Evolutionary conservation across 2,329 filamentous ascomycete genomes (phyloP), one percentile per base, ranked within the genome.

Genomic region (Aspergillus cejpii): DNA sequence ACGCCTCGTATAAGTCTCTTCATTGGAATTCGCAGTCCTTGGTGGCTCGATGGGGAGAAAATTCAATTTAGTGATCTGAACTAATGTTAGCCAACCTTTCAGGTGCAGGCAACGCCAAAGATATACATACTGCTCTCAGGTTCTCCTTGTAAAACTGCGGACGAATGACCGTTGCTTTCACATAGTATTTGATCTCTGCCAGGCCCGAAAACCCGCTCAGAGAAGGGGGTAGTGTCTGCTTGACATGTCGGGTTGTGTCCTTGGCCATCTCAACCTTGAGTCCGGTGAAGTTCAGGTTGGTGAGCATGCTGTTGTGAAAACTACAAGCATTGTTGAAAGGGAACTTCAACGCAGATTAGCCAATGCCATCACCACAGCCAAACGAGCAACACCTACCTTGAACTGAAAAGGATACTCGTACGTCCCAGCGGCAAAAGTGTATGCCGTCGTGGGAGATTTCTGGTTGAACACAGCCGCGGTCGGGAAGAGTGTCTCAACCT

Each of bases 11-110:
- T 87, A 98, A 2, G 85, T 83, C 65, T 97, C 90, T 53, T 88
- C 84, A 19, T 80, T 78, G 1, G 80, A 77, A 37, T 74, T 71
- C 3, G 77, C 72, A 0, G 81, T 80, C 33, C 90, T 76, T 0
- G 91, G 90, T 5, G 88, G 87, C 65, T 98, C 92, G 54, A 97
- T 91, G 3, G 92, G 92, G 28, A 96, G 76, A 63, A 98, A 92
- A 47, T 87, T 91, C 69, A 96, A 84, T 27, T 82, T 80, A 27
- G 62, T 65, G 53, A 65, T 66, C 71, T 66, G 54, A 6, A 40
- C 15, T 27, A 23, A 6, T 33, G 24, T 34, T 14, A 45, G 29
- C 31, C 17, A 33, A 19, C 28, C 12, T 26, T 27, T 36, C 19
- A 26, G 21, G 12, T 8, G 12, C n/a, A n/a, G 10, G 10, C 5